Evolutionary conservation across 495 filamentous ascomycete species (phyloP), one percentile per base, ranked within the genome.

Genomic region (Pyronema domesticum): DNA sequence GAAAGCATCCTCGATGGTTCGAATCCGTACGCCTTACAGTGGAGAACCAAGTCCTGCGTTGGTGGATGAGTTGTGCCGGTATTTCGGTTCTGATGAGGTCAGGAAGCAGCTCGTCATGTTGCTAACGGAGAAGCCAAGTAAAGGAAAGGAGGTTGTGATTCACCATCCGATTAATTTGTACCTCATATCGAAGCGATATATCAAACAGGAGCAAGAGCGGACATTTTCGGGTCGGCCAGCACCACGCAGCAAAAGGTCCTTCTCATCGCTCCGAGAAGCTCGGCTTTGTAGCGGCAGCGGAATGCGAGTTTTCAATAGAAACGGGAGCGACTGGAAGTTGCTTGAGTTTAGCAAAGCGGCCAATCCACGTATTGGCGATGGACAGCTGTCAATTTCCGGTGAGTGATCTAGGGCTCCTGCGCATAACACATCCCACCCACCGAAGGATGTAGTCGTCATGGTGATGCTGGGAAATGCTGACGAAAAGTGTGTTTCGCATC

Each of bases 261-360:
- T 35, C 30, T 13, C 36, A 18, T 50, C 47, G 7, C 47, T 50
- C 13, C 18, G 47, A 11, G 36, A 36, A 35, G 34, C 47, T 7
- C 8, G 47, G 47, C 47, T 50, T 13, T 34, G 11, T 13, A 50
- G 47, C 17, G 18, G 23, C 7, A 50, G 47, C 17, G 11, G 19
- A 34, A 50, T 50, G 23, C 18, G 47, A 13, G 13, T 35, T 19
- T 15, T 50, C 10, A 50, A 50, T 34, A 50, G 47, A 17, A 7
- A 50, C 10, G 47, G 47, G 18, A 19, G 36, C 8, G 36, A 50
- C 30, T 50, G 47, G 47, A 50, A 50, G 47, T 19, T 50, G 30
- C 30, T 50, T 23, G 47, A 50, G 30, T 50, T 50, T 17, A 47
- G 45, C 45, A 47, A 47, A 7, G 18, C 23, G 45, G 11, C 45